Percentiles rank a stretch among this genome's conserved stretches.
These are phyloP conservation scores for Ammopiptanthus mongolicus DNA, from an alignment of 306 rosid genomes.

Conservation along the genomic window DNA sequence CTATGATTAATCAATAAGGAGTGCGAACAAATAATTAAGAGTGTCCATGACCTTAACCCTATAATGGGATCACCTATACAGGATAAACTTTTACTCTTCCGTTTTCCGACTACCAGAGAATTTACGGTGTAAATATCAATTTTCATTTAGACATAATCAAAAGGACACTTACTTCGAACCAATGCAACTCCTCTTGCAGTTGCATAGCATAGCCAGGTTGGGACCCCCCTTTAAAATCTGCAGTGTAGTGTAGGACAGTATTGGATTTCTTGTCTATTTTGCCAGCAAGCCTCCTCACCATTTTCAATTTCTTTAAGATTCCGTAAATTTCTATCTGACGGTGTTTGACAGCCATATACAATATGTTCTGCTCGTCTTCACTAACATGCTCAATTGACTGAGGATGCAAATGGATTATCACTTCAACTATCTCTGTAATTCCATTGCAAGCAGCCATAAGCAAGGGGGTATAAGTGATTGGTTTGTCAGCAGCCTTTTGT, in stretches of 20 bases:
- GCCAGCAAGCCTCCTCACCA: constrained; percentile 20
- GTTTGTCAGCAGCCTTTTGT: neutral
- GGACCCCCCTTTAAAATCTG: constrained; percentile 28
- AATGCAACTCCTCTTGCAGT: constrained; percentile 37
- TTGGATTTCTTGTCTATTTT: constrained; percentile 27
- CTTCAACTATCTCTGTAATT: constrained; percentile 40
- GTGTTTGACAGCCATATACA: constrained; percentile 29
- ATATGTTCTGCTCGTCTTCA: constrained; percentile 31
- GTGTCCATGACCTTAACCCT: too few species aligned
- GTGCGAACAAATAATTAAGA: too few species aligned
- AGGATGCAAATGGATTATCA: constrained; percentile 24
- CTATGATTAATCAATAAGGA: too few species aligned
- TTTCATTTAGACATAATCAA: neutral
- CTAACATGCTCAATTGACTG: constrained; percentile 37
- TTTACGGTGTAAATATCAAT: neutral
- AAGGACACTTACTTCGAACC: constrained; percentile 32
- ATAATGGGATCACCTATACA: neutral
- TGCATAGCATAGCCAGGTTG: constrained; percentile 42
- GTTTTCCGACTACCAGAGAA: too few species aligned
- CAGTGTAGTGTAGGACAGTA: constrained; percentile 33
- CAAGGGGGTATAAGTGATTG: constrained; percentile 32
- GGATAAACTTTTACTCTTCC: too few species aligned
- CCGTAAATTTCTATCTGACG: constrained; percentile 18
- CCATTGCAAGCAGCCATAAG: constrained; percentile 41
- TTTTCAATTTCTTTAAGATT: constrained; percentile 23